Conservation (phyloP, 1,139 yeast genomes). For the Saccharomyces hybrid region DNA sequence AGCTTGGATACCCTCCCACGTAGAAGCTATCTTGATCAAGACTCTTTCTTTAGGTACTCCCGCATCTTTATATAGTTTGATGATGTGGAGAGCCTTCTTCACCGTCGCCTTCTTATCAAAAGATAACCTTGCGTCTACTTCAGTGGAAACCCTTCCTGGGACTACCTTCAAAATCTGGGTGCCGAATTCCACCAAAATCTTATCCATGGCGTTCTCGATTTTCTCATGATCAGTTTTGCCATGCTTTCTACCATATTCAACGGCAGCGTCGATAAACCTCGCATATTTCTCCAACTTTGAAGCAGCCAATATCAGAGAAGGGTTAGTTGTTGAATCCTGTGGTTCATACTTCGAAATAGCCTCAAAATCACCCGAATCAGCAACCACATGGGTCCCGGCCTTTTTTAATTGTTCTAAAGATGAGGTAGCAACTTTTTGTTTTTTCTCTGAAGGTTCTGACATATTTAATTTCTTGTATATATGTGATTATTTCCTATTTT, state of each 20-base stretch:
- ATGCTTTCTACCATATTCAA: conserved; percentile 65
- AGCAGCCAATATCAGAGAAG: conserved; percentile 94
- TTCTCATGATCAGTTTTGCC: conserved; percentile 54
- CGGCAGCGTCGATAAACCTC: conserved; percentile 79
- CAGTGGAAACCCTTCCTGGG: conserved; percentile 98
- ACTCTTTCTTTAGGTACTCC: conserved; percentile 86
- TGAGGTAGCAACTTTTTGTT: conserved; percentile 50
- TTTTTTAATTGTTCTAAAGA: conserved; percentile 76
- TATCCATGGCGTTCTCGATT: conserved; percentile 75
- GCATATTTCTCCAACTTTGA: conserved; percentile 85
- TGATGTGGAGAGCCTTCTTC: conserved; percentile 81
- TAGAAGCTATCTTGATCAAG: conserved; percentile 91
- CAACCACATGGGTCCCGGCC: conserved; percentile 89
- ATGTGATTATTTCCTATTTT: not conserved
- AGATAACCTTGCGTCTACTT: conserved; percentile 95
- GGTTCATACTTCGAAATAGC: conserved; percentile 96
- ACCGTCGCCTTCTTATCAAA: conserved; percentile 90
- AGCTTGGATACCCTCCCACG: conserved; percentile 99
- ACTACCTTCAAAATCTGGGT: conserved; percentile 84
- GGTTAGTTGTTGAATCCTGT: conserved; percentile 98
- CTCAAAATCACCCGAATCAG: conserved; percentile 98
- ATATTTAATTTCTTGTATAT: conserved; percentile 7
- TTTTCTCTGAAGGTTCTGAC: conserved; percentile 25
- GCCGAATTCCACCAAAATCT: conserved; percentile 92
- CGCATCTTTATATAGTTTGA: conserved; percentile 69